These are phyloP conservation scores for Leucogyrophana mollusca DNA, from an alignment of 768 basidiomycete genomes.

Conservation along the genomic window DNA sequence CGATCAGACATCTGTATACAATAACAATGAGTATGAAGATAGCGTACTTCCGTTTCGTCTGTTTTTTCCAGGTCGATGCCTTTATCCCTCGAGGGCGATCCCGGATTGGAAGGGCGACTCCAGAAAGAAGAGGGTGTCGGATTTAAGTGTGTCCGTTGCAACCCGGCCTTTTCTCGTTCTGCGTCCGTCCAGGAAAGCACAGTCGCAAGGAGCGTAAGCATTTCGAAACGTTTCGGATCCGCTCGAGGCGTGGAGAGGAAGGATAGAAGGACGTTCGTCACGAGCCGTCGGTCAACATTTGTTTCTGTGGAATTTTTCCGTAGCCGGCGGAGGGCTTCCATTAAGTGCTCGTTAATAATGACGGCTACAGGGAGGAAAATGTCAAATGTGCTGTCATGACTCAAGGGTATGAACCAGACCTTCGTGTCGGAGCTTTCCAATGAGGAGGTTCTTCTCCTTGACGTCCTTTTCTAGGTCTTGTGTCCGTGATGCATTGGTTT, in stretches of 20 bases:
- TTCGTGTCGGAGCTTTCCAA: conserved; percentile 95
- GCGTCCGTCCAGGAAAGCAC: conserved; percentile 91
- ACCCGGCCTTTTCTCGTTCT: conserved; percentile 89
- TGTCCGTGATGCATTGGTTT: conserved; percentile 62
- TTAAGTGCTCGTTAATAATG: conserved; percentile 96
- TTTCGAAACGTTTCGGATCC: conserved; percentile 95
- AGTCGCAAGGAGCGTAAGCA: conserved; percentile 84
- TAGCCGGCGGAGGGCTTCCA: conserved; percentile 94
- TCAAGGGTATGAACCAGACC: conserved; percentile 42
- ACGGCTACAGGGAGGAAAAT: conserved; percentile 57
- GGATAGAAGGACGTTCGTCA: conserved; percentile 89
- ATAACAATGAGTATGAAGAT: background rate
- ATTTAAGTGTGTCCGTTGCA: conserved; percentile 47
- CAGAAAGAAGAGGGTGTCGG: conserved; percentile 17
- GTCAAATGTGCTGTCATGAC: conserved; percentile 2
- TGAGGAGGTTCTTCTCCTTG: conserved; percentile 92
- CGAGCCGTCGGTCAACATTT: conserved; percentile 90
- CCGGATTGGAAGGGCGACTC: conserved; percentile 24
- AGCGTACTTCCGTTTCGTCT: conserved; percentile 78
- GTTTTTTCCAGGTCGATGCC: conserved; percentile 67
- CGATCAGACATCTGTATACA: background rate
- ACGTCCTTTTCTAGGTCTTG: conserved; percentile 83
- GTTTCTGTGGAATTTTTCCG: conserved; percentile 79
- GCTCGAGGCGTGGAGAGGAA: conserved; percentile 90
- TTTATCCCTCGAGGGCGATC: conserved; percentile 29